These are phyloP conservation scores for Lepidium didymum DNA, from an alignment of 345 rosid genomes.

Conservation along the genomic window DNA sequence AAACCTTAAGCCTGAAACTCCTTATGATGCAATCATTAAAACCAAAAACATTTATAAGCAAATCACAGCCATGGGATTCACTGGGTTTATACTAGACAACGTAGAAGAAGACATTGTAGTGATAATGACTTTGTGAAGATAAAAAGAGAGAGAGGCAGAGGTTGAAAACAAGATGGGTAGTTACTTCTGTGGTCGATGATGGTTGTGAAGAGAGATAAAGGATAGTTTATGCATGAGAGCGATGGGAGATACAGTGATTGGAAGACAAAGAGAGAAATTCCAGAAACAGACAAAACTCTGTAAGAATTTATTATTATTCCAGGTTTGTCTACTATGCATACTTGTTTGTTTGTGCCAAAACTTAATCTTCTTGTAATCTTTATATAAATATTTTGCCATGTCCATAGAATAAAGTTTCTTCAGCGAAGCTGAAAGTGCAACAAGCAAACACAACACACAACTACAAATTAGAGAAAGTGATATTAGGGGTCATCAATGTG, in stretches of 20 bases:
- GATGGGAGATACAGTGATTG: conserved; percentile 22
- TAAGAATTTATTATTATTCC: conserved; percentile 18
- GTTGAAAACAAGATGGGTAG: conserved; percentile 17
- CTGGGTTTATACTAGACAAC: conserved; percentile 10
- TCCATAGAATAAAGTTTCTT: not conserved
- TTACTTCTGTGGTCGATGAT: conserved; percentile 25
- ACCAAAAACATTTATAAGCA: not conserved
- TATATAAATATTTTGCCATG: not conserved
- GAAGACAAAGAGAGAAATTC: conserved; percentile 13
- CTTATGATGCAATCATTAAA: conserved; percentile 6
- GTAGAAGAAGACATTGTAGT: conserved; percentile 25
- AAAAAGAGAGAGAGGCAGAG: conserved; percentile 19
- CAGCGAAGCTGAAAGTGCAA: not conserved
- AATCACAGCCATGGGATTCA: not conserved
- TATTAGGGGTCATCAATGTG: not conserved
- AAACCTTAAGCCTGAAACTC: not conserved
- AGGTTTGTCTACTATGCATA: conserved; percentile 13
- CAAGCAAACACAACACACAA: not conserved
- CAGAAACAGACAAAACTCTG: conserved; percentile 28
- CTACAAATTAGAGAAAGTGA: not conserved
- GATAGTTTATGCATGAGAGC: conserved; percentile 31
- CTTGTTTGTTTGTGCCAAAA: not conserved
- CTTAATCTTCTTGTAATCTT: no score
- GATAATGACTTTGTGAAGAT: conserved; percentile 17
- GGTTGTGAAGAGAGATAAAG: conserved; percentile 28